Percentiles rank a stretch among this genome's conserved stretches.
These are phyloP conservation scores for Dendrobium nobile DNA, from an alignment of 106 monocot species.

Conservation along the genomic window DNA sequence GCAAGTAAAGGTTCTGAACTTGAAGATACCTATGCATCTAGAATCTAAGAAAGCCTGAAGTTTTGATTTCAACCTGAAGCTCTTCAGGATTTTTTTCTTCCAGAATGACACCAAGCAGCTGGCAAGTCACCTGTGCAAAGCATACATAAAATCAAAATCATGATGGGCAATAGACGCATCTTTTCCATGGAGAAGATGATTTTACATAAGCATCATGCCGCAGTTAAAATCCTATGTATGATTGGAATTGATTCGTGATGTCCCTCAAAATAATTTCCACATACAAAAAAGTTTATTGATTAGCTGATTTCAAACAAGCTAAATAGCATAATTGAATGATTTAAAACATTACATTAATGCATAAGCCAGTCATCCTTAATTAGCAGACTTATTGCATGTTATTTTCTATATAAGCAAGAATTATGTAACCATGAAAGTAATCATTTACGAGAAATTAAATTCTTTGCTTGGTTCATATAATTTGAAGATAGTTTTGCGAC, in stretches of 20 bases:
- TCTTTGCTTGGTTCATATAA: too few relatives aligned
- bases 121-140: conserved; percentile 62
- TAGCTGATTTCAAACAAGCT: neutral
- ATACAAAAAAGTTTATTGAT: neutral
- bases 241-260: neutral
- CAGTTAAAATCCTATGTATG: neutral
- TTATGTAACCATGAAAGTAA: too few relatives aligned
- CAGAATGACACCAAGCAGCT: conserved; percentile 78
- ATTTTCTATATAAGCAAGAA: too few relatives aligned
- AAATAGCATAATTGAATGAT: neutral
- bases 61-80: conserved; percentile 62
- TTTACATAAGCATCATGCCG: neutral
- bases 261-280: neutral
- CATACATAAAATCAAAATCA: neutral
- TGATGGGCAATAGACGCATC: conserved; percentile 3
- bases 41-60: conserved; percentile 2
- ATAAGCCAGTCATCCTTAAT: too few relatives aligned
- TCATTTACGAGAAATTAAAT: too few relatives aligned
- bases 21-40: neutral
- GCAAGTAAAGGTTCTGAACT: conserved; percentile 15
- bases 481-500: too few relatives aligned
- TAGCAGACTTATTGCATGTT: too few relatives aligned
- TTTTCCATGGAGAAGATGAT: neutral
- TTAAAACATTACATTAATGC: too few relatives aligned
- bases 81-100: conserved; percentile 74